Evolutionary conservation across 208 protist species (phyloP).

Genomic region (Leishmania arabica): DNA sequence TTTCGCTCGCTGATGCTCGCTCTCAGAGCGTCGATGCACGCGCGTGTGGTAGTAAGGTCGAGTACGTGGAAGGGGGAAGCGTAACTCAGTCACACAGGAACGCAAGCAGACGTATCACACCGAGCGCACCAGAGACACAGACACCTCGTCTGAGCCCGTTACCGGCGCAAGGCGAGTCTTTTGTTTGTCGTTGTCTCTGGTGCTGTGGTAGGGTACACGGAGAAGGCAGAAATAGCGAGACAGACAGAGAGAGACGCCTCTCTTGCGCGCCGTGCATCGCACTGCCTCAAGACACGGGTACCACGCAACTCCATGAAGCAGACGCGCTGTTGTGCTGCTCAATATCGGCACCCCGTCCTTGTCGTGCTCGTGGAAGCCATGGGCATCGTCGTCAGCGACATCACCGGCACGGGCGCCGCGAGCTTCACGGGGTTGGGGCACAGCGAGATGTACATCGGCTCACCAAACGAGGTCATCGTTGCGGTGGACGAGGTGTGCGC

Average conservation of each 20-base stretch:
- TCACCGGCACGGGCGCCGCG: conserved; percentile 8
- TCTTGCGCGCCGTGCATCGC: background rate
- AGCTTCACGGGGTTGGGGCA: conserved; percentile 5
- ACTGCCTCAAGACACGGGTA: background rate
- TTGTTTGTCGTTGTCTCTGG: background rate
- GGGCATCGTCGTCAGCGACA: background rate
- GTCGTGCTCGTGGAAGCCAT: background rate
- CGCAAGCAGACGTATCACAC: background rate
- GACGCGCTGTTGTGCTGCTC: background rate
- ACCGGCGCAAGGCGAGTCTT: background rate
- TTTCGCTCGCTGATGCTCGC: background rate
- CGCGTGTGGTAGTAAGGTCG: background rate
- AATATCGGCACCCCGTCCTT: background rate
- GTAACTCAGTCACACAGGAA: background rate
- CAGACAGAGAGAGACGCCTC: background rate
- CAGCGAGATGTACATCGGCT: conserved; percentile 2
- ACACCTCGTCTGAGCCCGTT: background rate
- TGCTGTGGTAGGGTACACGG: background rate
- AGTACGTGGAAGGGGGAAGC: background rate
- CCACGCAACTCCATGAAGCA: background rate
- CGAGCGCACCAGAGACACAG: background rate
- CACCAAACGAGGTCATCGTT: background rate
- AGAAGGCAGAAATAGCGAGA: background rate
- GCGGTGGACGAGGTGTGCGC: background rate
- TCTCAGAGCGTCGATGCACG: background rate